Base-by-base conservation (phyloP, 78 protist species). In the Creolimax fragrantissima region DNA sequence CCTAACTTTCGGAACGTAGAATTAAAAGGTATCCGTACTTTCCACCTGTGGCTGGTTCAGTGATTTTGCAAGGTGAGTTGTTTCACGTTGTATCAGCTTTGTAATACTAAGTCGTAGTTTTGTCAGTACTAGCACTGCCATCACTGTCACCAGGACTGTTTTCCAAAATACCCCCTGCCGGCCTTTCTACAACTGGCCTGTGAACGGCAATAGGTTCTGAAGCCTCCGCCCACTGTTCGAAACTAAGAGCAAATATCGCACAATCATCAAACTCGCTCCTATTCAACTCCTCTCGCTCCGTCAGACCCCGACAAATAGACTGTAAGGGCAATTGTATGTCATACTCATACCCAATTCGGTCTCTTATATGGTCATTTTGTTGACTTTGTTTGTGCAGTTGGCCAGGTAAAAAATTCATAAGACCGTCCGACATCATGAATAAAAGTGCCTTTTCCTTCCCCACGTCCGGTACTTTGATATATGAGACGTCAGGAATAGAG, bases 341-440 rank as follows among this genome's bases (percentile, higher is more conserved):
- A 0, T 17, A 17, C 7, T 83, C 7, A 24, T 83, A 83, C 42
- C 86, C 86, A 36, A 83, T 0, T 41, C 7, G 7, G 86, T 83
- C 42, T 83, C 42, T 5, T 5, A 83, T 6, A 24, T 17, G 7
- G 5, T 83, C 86, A 24, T 83, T 83, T 41, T 83, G 86, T 41
- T 83, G 41, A 6, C 5, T 11, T 32, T 11, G 42, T 24, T 24
- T 83, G 7, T 6, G 6, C 86, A 5, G 86, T 36, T 5, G 6
- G 44, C 35, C 89, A 35, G 89, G 89, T 45, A 85, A 45, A 11
- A 5, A 17, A 45, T 85, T 17, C 43, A 17, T 11, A n/a, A 85
- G 89, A n/a, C 89, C 89, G 89, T 85, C 89, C 4, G 43, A 35
- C 43, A 39, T 39, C 89, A 85, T 37, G 67, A 85, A 35, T 45